Percentiles rank a stretch among this genome's conserved stretches.
Conservation (phyloP, 495 filamentous ascomycete species). For the Parachaetomium inaequale region DNA sequence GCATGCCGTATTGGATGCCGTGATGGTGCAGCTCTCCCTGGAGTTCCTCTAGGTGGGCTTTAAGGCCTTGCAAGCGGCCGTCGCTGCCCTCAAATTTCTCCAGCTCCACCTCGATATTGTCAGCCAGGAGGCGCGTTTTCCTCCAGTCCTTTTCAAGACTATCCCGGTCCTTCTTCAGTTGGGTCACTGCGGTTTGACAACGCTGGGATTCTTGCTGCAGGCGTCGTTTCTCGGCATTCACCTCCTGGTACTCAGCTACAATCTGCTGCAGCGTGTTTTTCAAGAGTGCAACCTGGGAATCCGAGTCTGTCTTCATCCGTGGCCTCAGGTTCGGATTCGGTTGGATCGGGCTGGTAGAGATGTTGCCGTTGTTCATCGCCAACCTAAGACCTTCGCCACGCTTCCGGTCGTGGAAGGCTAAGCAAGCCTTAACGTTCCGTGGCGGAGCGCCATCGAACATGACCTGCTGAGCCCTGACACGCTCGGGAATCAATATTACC, state of each 20-base stretch:
- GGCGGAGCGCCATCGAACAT: constrained; percentile 63
- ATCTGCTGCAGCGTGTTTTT: constrained; percentile 43
- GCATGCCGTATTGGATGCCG: constrained; percentile 41
- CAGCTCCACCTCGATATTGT: constrained; percentile 33
- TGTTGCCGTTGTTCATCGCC: constrained; percentile 45
- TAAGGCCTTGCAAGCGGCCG: constrained; percentile 35
- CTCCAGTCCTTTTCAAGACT: constrained; percentile 27
- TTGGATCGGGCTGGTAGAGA: constrained; percentile 33
- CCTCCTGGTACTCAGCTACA: constrained; percentile 38
- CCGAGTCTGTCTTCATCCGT: constrained; percentile 78
- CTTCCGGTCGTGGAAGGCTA: constrained; percentile 56
- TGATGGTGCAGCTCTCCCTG: constrained; percentile 35
- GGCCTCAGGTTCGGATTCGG: constrained; percentile 39
- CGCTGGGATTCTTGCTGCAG: constrained; percentile 55
- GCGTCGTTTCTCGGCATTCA: constrained; percentile 40
- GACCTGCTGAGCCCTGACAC: constrained; percentile 60
- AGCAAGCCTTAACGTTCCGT: constrained; percentile 68
- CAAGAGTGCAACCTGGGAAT: constrained; percentile 58
- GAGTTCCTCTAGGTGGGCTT: constrained; percentile 32
- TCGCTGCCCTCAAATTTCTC: constrained; percentile 47
- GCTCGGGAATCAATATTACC: constrained; percentile 66
- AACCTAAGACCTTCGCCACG: constrained; percentile 62
- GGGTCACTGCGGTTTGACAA: constrained; percentile 54
- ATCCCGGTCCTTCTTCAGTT: constrained; percentile 42
- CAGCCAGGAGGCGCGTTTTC: constrained; percentile 25